These are phyloP conservation scores for Ganoderma resinaceum DNA, from an alignment of 1,284 basidiomycete species.

Conservation along the genomic window DNA sequence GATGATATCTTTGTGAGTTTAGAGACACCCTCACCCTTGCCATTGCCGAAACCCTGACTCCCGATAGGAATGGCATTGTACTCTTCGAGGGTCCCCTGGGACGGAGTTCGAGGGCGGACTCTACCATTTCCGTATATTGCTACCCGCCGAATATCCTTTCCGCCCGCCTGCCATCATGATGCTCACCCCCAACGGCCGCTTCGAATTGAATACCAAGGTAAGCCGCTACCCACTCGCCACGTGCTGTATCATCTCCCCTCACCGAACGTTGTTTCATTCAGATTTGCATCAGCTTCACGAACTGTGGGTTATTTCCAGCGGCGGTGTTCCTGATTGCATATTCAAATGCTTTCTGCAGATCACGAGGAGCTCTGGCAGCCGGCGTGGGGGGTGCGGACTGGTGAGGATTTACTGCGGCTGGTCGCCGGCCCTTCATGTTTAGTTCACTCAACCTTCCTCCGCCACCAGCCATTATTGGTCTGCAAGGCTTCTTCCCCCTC, in stretches of 20 bases:
- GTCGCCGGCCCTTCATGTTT: slow-evolving; percentile 7
- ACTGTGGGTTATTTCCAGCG: slow-evolving; percentile 58
- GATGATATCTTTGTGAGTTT: slow-evolving; percentile 82
- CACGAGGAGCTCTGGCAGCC: slow-evolving; percentile 96
- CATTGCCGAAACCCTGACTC: slow-evolving; percentile 36
- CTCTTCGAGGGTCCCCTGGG: slow-evolving; percentile 85
- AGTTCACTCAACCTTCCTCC: slow-evolving; percentile 13
- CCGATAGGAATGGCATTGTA: slow-evolving; percentile 95
- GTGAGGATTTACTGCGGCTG: slow-evolving; percentile 46
- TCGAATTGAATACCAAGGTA: slow-evolving; percentile 97
- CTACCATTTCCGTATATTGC: slow-evolving; percentile 91
- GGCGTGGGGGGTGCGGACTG: slow-evolving; percentile 96
- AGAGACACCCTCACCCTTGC: slow-evolving; percentile 3
- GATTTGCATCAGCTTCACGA: slow-evolving; percentile 96
- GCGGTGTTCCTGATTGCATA: slow-evolving; percentile 5
- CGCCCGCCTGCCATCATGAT: slow-evolving; percentile 93
- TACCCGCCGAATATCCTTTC: slow-evolving; percentile 95
- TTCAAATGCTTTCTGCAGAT: slow-evolving; percentile 51
- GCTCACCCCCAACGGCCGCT: slow-evolving; percentile 94
- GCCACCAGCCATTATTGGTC: slow-evolving; percentile 80
- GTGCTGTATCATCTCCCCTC: not conserved
- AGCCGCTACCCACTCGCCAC: slow-evolving; percentile 34
- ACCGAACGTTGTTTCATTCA: slow-evolving; percentile 45
- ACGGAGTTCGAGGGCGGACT: slow-evolving; percentile 92
- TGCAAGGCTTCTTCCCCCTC: slow-evolving; percentile 91